A percentile compares a stretch with the other conserved stretches of the same genome.
These are phyloP conservation scores for Suhomyces kunorum DNA, from an alignment of 1,139 yeast genomes.

Conservation along the genomic window DNA sequence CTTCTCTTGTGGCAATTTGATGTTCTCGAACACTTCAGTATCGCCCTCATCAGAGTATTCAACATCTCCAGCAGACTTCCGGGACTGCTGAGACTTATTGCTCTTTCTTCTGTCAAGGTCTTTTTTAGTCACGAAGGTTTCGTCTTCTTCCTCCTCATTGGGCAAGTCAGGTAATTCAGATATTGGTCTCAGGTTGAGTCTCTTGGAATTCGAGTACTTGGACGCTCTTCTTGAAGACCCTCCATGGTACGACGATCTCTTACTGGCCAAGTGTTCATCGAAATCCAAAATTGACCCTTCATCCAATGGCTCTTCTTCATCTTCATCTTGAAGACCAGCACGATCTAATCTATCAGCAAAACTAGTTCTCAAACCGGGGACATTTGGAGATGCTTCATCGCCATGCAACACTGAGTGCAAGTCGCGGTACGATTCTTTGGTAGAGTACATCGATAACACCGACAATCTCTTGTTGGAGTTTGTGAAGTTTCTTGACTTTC, in stretches of 20 bases:
- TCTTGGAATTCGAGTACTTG: conserved; percentile 25
- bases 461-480: conserved; percentile 67
- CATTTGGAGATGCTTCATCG: conserved; percentile 25
- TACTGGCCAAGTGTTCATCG: conserved; percentile 45
- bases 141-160: conserved; percentile 24
- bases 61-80: conserved; percentile 18
- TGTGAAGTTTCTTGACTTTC: conserved; percentile 64
- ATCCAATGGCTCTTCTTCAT: conserved; percentile 37
- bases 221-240: conserved; percentile 24
- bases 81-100: conserved; percentile 12
- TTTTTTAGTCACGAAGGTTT: conserved; percentile 39
- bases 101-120: conserved; percentile 26
- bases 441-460: conserved; percentile 67
- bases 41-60: conserved; percentile 23
- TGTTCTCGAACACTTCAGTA: conserved; percentile 44
- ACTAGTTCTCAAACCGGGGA: conserved; percentile 42
- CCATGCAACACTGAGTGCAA: conserved; percentile 53
- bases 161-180: conserved; percentile 41
- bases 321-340: conserved; percentile 35
- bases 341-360: conserved; percentile 47
- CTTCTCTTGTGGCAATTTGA: conserved; percentile 43
- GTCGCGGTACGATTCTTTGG: conserved; percentile 64
- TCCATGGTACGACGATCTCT: conserved; percentile 39
- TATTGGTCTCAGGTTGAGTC: conserved; percentile 29
- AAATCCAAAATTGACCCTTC: conserved; percentile 45